Evolutionary conservation across 2,329 filamentous ascomycete species (phyloP), one percentile per base, ranked within the genome.

Genomic region (Cryphonectria carpinicola): DNA sequence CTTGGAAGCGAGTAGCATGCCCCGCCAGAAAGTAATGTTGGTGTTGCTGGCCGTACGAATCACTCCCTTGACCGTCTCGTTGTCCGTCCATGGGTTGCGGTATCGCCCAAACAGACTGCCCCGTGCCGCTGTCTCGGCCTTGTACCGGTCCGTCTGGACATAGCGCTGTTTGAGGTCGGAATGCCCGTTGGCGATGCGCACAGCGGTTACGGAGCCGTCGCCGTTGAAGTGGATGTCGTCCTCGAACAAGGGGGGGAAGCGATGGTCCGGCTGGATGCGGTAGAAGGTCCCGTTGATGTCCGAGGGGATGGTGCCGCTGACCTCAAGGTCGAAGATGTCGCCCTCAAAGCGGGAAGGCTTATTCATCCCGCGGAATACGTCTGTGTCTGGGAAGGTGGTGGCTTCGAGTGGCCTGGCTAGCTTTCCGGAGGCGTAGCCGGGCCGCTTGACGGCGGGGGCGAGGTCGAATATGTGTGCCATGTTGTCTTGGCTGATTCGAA

Each of bases 41-140:
- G 88, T 90, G 73, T 90, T 90, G 3, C 84, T 83, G 0, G 86
- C 86, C 0, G 86, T 89, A 32, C 87, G 80, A 56, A 89, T 86
- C 6, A 88, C 83, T 1, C 85, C 85, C 65, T 83, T 83, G 7
- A 88, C 86, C 71, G 82, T 83, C 76, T 87, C 85, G 66, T 85
- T 84, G 75, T 88, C 86, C 10, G 86, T 88, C 72, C 82, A 88
- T 0, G 85, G 85, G 74, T 90, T 89, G 25, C 87, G 80, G 73
- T 89, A 89, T 58, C 83, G 80, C 0, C 87, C 87, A 67, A 89
- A 87, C 19, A 89, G 76, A 19, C 77, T 76, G 6, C 73, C 61
- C 22, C 81, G 78, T 62, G 79, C 78, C 0, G 64, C 41, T 3
- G 75, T 78, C 72, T 80, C 78, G 37, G 66, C 71, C 17, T 66